Base-by-base conservation (phyloP, 768 basidiomycete genomes). In the Tricholoma furcatifolium region DNA sequence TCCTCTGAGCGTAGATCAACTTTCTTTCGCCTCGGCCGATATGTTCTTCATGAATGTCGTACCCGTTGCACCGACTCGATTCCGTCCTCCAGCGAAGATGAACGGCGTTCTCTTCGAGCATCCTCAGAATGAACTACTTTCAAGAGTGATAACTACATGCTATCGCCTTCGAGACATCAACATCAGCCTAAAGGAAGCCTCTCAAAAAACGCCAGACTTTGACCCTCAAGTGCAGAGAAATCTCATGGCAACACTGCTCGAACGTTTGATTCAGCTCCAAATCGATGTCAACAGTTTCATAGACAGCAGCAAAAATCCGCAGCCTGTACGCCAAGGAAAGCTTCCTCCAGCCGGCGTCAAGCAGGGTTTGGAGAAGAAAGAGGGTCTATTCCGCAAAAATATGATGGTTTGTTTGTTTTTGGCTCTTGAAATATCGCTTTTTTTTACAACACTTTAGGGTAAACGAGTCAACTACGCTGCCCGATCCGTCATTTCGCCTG, bases 381-480 rank as follows among this genome's bases (percentile, higher is more conserved):
- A 98, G 59, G 97, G 97, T 41, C 67, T 99, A 44, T 99, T 99
- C 80, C 80, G 97, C 53, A 97, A 95, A 72, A 85, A 99, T 65
- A 98, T 99, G 97, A 99, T 99, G 97, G 95, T 93, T 53, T 51
- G 80, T 69, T 21, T 45, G 49, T 46, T 24, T 50, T 6, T 24
- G 50, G 24, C 43, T 20, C 50, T 47, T 36, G 31, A 43, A 11
- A 9, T 31, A 30, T 30, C 43, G 34, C 20, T 42, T 51, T 27
- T 40, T 53, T 41, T 39, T 10, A 40, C 4, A 17, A 48, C 6
- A 17, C 21, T 38, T 34, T 46, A 98, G 95, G 97, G 97, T 9
- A 99, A 99, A 77, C 94, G 97, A 64, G 97, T 99, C 56, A 98
- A 99, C 70, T 97, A 96, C 67, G 95, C 97, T 38, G 97, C 97